A percentile compares a stretch with the other conserved stretches of the same genome.
Conservation (phyloP, 164 flowering plant genomes). For the Annona cherimola region DNA sequence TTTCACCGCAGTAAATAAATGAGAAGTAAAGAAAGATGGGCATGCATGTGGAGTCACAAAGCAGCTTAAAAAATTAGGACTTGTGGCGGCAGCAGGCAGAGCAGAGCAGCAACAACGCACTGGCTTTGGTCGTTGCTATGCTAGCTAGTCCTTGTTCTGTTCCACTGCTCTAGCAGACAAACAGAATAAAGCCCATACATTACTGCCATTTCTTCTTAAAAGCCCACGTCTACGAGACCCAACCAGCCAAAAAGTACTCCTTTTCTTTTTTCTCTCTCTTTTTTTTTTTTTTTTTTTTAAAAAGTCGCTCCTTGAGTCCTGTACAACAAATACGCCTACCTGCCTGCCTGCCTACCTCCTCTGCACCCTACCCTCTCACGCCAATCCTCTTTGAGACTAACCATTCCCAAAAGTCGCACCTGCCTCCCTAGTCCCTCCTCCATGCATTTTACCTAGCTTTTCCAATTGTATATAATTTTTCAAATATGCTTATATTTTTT, state of each 20-base stretch:
- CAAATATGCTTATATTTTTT: not conserved
- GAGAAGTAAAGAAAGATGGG: not conserved
- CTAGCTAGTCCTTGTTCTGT: not conserved
- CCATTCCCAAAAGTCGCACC: too few species aligned
- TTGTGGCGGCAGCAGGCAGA: too few species aligned
- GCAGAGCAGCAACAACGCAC: too few species aligned
- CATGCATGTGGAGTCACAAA: too few species aligned
- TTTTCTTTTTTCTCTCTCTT: not conserved
- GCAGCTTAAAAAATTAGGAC: too few species aligned
- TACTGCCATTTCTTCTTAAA: not conserved
- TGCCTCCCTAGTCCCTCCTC: too few species aligned
- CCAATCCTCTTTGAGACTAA: not conserved
- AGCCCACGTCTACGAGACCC: constrained; percentile 1
- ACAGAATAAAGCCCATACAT: not conserved
- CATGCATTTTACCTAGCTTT: not conserved
- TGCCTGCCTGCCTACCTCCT: not conserved
- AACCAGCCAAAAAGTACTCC: not conserved
- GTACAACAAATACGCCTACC: not conserved
- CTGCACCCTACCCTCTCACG: not conserved
- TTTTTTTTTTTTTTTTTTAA: too few species aligned
- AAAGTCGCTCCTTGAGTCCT: not conserved
- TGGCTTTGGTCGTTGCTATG: too few species aligned
- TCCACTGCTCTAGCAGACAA: not conserved
- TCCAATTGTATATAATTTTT: not conserved
- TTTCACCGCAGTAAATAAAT: too few species aligned